Conservation (phyloP, 805 yeast genomes). For the Groenewaldozyma salmanticensis region DNA sequence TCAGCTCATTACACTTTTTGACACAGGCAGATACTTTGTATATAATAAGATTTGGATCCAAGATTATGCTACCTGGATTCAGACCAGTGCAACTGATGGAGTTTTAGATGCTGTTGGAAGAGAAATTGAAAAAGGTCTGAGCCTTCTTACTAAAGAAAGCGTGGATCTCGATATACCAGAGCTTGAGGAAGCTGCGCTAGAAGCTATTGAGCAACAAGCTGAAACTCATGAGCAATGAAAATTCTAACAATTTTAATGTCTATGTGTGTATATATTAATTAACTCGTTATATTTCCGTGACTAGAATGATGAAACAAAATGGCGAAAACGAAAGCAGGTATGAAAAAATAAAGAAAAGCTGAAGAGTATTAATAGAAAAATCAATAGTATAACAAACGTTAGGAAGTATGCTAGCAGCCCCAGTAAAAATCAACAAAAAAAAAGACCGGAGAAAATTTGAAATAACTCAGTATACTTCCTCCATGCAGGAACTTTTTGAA, state of each 20-base stretch:
- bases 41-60: conserved; percentile 69
- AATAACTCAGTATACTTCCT: too few species aligned
- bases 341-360: too few species aligned
- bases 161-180: conserved; percentile 16
- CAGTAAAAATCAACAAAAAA: too few species aligned
- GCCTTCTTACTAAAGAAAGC: conserved; percentile 13
- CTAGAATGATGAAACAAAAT: too few species aligned
- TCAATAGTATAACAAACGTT: too few species aligned
- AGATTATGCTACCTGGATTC: conserved; percentile 68
- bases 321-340: too few species aligned
- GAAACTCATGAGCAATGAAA: conserved; percentile 1
- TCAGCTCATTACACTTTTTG: conserved; percentile 56
- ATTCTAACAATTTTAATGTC: not conserved
- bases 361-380: too few species aligned
- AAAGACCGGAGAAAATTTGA: too few species aligned
- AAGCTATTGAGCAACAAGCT: conserved; percentile 1
- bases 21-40: conserved; percentile 68
- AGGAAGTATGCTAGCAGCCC: too few species aligned
- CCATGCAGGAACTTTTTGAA: too few species aligned
- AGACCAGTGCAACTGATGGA: conserved; percentile 43
- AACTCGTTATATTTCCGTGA: too few species aligned
- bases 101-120: conserved; percentile 55
- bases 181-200: not conserved
- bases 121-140: conserved; percentile 37
- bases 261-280: too few species aligned